Base-by-base conservation (phyloP, 2,329 filamentous ascomycete species). In the Corniculantispora saksenae region DNA sequence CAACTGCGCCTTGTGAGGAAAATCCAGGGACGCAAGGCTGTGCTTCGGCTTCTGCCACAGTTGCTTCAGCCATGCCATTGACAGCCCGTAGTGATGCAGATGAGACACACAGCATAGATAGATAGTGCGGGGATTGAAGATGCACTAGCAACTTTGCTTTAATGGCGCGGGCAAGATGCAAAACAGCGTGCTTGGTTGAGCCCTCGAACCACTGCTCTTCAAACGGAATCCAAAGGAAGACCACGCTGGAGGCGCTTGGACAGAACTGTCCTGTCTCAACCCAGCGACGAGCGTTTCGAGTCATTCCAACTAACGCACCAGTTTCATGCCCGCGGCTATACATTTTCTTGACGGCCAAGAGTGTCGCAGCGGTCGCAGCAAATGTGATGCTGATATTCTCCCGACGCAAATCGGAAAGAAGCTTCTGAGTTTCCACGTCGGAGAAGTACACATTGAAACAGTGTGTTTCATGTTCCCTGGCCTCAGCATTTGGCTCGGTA, bases 281-380 rank as follows among this genome's bases (percentile, higher is more conserved):
- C 58, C 58, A 51, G 10, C 58, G 58, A 13, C 58, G 47, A 13
- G 47, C 58, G 45, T 61, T 61, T 27, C 58, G 58, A 29, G 58
- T 61, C 58, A 61, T 61, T 29, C 58, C 45, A 17, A 61, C 25
- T 32, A 61, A 47, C 8, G 45, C 58, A n/a, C 45, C 58, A 19
- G n/a, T 51, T 10, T 61, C 47, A 9, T 19, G 23, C 8, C 58
- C 47, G 13, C 32, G 47, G 13, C 29, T 29, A 32, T 61, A 61
- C 1, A 27, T 25, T n/a, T 27, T 8, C 12, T n/a, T 9, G 17
- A 61, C 58, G 21, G 45, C 58, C 13, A 61, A 47, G 6, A 61
- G 58, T 23, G 58, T 40, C 9, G 58, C 58, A 13, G 58, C 58
- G 13, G 58, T 47, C 15, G 58, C 58, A 13, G 58, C 58, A 4